Percentiles rank a stretch among this genome's conserved stretches.
These are phyloP conservation scores for Botryosphaeria dothidea DNA, from an alignment of 2,329 filamentous ascomycete genomes.

Conservation along the genomic window DNA sequence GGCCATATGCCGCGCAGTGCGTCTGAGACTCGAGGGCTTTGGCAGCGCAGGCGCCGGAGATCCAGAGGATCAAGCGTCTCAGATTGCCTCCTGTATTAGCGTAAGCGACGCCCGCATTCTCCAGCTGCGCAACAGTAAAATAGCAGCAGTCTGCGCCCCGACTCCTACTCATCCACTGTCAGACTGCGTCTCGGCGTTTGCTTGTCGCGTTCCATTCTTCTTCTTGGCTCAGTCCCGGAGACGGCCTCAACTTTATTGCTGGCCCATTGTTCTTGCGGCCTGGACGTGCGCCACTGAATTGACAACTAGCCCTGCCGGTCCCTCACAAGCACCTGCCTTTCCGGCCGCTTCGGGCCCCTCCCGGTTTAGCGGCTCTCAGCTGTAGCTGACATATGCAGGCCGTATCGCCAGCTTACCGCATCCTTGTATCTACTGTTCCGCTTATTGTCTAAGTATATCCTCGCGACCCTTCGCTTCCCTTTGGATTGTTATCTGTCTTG, in stretches of 20 bases:
- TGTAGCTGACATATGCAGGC: conserved; percentile 17
- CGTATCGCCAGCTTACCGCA: conserved; percentile 13
- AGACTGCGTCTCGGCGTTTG: conserved; percentile 3
- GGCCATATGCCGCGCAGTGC: background rate
- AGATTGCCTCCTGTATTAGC: conserved; percentile 15
- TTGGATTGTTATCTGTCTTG: background rate
- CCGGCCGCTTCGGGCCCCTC: background rate
- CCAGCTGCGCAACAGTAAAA: background rate
- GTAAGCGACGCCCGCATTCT: conserved; percentile 1
- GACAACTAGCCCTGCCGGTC: background rate
- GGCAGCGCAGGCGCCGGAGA: background rate
- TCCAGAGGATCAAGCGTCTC: conserved; percentile 11
- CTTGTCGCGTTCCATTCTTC: background rate
- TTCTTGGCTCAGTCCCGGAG: conserved; percentile 7
- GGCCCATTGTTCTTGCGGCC: background rate
- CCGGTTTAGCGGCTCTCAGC: background rate
- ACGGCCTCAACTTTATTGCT: conserved; percentile 4
- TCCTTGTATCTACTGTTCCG: background rate
- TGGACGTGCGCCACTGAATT: conserved; percentile 1
- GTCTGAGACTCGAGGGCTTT: background rate
- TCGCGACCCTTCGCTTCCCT: background rate
- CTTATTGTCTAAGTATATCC: conserved; percentile 5
- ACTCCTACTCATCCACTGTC: background rate
- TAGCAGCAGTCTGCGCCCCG: background rate
- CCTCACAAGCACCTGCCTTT: background rate